Evolutionary conservation across 352 stramenopile genomes (phyloP).

Genomic region (Pythium sp.): DNA sequence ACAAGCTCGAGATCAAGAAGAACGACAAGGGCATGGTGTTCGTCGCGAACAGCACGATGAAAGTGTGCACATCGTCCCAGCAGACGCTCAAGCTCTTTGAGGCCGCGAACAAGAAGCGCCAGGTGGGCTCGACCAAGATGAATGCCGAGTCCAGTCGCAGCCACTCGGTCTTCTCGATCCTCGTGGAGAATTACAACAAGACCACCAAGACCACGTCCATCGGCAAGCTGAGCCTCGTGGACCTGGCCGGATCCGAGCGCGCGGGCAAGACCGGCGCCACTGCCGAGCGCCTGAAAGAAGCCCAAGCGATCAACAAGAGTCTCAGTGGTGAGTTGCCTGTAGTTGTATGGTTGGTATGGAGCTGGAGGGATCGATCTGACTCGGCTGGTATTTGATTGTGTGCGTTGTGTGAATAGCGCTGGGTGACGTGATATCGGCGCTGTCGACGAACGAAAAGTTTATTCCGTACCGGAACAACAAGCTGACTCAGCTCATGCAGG

Average conservation of each 20-base stretch:
- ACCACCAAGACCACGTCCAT: slow-evolving; percentile 82
- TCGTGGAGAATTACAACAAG: slow-evolving; percentile 88
- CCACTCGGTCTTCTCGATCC: slow-evolving; percentile 88
- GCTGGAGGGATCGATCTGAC: not conserved
- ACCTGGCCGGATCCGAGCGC: slow-evolving; percentile 86
- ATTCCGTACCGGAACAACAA: slow-evolving; percentile 94
- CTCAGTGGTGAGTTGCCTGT: slow-evolving; percentile 51
- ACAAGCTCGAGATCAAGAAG: slow-evolving; percentile 93
- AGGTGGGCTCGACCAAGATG: slow-evolving; percentile 92
- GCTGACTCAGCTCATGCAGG: slow-evolving; percentile 92
- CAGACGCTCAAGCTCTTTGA: slow-evolving; percentile 88
- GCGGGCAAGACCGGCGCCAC: slow-evolving; percentile 85
- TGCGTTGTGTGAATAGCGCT: slow-evolving; percentile 39
- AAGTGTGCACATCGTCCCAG: slow-evolving; percentile 57
- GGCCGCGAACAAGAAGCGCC: slow-evolving; percentile 82
- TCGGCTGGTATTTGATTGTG: not conserved
- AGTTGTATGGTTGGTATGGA: not conserved
- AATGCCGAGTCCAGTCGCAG: slow-evolving; percentile 89
- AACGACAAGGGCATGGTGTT: slow-evolving; percentile 91
- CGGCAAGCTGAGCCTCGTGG: slow-evolving; percentile 86
- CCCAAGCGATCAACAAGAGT: slow-evolving; percentile 90
- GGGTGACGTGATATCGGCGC: slow-evolving; percentile 90
- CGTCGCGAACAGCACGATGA: slow-evolving; percentile 84
- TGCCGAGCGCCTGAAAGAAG: slow-evolving; percentile 82
- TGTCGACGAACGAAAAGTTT: slow-evolving; percentile 91